These are phyloP conservation scores for Podaxis sp. DNA, from an alignment of 768 basidiomycete species.

Conservation along the genomic window DNA sequence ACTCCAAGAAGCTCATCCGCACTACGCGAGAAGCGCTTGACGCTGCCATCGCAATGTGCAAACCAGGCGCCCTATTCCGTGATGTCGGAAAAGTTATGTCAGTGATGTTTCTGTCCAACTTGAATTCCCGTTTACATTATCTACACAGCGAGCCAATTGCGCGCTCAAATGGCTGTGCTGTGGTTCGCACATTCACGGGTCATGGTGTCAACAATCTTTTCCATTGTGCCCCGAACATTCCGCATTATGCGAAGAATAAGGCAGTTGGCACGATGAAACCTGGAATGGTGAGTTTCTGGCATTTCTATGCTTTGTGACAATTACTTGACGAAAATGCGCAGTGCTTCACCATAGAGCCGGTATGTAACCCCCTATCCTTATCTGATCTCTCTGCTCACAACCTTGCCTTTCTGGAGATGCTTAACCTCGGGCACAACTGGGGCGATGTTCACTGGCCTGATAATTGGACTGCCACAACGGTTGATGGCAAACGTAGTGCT, in stretches of 20 bases:
- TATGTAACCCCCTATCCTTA: constrained; percentile 21
- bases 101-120: constrained; percentile 24
- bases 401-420: constrained; percentile 56
- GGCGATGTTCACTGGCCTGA: constrained; percentile 85
- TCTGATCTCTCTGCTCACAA: constrained; percentile 9
- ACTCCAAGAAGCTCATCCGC: constrained; percentile 75
- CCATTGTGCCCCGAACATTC: constrained; percentile 82
- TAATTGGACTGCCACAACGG: constrained; percentile 94
- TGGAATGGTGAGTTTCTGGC: constrained; percentile 66
- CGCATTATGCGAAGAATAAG: constrained; percentile 94
- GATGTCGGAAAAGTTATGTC: constrained; percentile 87
- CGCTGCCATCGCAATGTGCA: constrained; percentile 88
- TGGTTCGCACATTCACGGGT: constrained; percentile 88
- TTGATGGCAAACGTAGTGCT: constrained; percentile 86
- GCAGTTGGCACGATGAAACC: constrained; percentile 90
- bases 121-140: background rate
- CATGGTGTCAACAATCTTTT: constrained; percentile 88
- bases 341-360: constrained; percentile 79
- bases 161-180: constrained; percentile 78
- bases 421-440: constrained; percentile 81
- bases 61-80: constrained; percentile 87
- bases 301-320: background rate
- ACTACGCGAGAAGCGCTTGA: constrained; percentile 82
- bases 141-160: constrained; percentile 76
- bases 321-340: constrained; percentile 16